These are phyloP conservation scores for Starmera amethionina DNA, from an alignment of 805 yeast species.

Conservation along the genomic window DNA sequence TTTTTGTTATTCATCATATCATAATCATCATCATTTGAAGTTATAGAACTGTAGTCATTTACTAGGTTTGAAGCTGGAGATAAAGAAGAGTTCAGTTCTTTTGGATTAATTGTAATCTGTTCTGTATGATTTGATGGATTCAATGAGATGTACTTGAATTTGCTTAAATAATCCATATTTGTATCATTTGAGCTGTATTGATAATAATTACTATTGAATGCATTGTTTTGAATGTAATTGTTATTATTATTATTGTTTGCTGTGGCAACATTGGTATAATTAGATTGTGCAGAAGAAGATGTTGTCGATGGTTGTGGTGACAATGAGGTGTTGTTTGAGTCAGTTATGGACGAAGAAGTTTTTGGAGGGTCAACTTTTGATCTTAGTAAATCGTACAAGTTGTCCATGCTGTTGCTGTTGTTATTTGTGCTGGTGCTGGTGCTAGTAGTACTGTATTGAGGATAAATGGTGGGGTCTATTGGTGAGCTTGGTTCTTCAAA, in stretches of 20 bases:
- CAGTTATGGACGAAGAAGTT: not conserved
- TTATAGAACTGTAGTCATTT: not conserved
- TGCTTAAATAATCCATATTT: not conserved
- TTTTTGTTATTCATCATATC: too few relatives aligned
- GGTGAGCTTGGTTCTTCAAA: too few relatives aligned
- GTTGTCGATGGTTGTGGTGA: not conserved
- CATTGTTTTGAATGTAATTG: not conserved
- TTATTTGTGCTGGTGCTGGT: not conserved
- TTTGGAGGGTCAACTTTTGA: not conserved
- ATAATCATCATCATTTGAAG: too few relatives aligned
- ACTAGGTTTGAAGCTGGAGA: not conserved
- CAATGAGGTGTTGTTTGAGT: too few relatives aligned
- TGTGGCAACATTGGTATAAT: not conserved
- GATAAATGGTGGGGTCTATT: too few relatives aligned
- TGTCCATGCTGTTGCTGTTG: not conserved
- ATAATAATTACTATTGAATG: not conserved
- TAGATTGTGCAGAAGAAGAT: not conserved
- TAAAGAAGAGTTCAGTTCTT: conserved; percentile 5
- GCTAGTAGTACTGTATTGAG: too few relatives aligned
- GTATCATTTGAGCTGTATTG: not conserved
- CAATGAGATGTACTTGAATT: not conserved
- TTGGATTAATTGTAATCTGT: conserved; percentile 10
- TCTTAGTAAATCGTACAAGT: not conserved
- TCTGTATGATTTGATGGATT: not conserved
- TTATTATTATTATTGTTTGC: not conserved